A percentile compares a stretch with the other conserved stretches of the same genome.
Evolutionary conservation across 2,329 filamentous ascomycete genomes (phyloP).

Genomic region (Madurella fahalii): DNA sequence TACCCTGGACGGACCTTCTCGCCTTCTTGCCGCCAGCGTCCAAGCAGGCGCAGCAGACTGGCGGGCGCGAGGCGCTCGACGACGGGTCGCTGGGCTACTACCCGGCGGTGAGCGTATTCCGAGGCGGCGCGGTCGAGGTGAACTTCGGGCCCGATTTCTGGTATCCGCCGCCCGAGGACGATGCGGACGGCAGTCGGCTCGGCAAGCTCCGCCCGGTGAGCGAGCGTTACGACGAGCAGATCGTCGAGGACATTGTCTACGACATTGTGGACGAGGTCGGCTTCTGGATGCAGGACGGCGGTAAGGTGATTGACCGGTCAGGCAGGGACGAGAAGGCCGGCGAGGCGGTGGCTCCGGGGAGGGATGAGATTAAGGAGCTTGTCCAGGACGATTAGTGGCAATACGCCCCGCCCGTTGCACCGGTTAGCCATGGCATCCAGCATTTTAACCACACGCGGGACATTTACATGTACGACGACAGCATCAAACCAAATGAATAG

Average conservation of each 20-base stretch:
- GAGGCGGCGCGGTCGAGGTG: conserved; percentile 83
- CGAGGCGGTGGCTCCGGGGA: conserved; percentile 37
- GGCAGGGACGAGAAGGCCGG: conserved; percentile 41
- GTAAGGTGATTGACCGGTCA: conserved; percentile 44
- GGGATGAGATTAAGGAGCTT: conserved; percentile 61
- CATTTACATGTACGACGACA: no score
- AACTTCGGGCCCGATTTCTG: conserved; percentile 96
- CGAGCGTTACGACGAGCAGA: conserved; percentile 85
- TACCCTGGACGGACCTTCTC: conserved; percentile 80
- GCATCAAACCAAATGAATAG: neutral
- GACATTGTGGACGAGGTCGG: conserved; percentile 94
- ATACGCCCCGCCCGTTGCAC: neutral
- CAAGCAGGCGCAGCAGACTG: conserved; percentile 61
- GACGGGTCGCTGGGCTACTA: conserved; percentile 96
- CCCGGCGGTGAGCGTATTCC: conserved; percentile 86
- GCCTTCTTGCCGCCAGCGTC: conserved; percentile 90
- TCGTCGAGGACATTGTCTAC: conserved; percentile 88
- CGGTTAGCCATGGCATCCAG: no score
- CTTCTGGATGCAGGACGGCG: conserved; percentile 72
- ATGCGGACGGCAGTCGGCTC: conserved; percentile 36
- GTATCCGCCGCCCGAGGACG: conserved; percentile 65
- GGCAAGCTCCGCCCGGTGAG: conserved; percentile 55
- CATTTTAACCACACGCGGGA: no score
- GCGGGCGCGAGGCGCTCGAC: conserved; percentile 84
- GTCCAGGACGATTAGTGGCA: conserved; percentile 54